Conservation (phyloP, 1,284 basidiomycete species). For the Ganoderma lucidum region DNA sequence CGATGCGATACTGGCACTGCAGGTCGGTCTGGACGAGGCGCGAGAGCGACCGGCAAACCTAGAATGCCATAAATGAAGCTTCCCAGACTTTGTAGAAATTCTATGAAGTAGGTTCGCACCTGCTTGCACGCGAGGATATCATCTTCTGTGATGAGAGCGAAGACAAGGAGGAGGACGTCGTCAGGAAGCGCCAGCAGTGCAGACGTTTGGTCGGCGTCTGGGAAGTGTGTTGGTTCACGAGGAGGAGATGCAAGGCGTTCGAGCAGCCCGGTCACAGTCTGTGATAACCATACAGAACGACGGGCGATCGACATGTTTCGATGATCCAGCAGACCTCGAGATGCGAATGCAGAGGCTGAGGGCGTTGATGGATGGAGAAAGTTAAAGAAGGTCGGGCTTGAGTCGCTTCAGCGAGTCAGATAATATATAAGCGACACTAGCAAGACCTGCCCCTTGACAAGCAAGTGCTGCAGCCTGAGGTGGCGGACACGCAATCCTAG, state of each 20-base stretch:
- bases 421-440: background rate
- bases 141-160: conserved; percentile 11
- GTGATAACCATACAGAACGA: background rate
- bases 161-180: conserved; percentile 18
- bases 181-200: conserved; percentile 8
- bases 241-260: conserved; percentile 1
- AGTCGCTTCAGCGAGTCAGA: background rate
- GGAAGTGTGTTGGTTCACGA: conserved; percentile 3
- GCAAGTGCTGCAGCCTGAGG: background rate
- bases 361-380: background rate
- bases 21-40: conserved; percentile 11
- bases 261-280: background rate
- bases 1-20: conserved; percentile 15
- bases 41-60: conserved; percentile 15
- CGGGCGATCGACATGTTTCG: background rate
- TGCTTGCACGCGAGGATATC: conserved; percentile 15
- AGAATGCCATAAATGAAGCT: background rate
- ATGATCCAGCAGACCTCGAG: background rate
- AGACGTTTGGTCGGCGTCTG: background rate
- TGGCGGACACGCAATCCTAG: background rate
- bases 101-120: background rate
- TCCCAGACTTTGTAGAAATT: background rate
- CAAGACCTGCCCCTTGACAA: background rate
- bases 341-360: background rate
- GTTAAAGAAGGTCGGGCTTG: background rate